Evolutionary conservation across 441 rosid genomes (phyloP), one percentile per base, ranked within the genome.

Genomic region (Arabidopsis hybrid): DNA sequence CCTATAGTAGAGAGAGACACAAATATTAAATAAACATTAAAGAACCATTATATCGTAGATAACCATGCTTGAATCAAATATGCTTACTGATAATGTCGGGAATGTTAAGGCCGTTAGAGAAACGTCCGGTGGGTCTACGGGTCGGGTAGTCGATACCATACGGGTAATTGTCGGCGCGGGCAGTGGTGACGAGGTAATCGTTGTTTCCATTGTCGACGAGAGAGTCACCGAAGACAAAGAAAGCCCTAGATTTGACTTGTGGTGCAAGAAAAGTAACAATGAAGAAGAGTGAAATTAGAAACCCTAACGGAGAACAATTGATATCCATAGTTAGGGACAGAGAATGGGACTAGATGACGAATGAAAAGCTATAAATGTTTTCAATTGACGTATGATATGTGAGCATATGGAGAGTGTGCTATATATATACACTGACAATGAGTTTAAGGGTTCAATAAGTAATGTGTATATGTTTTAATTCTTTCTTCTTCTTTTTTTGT

Each of bases 201-300:
- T 95, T 95, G 83, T 95, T 95, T 74, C 98, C 99, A 67, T 79
- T 95, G 76, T 95, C 99, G 6, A 95, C 99, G 0, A 95, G 84
- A 4, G 99, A 92, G 49, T 95, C 99, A 6, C 99, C 99, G 17
- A 95, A 92, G 45, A 92, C 95, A n/a, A 89, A 95, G 88, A 95
- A 95, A 31, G 99, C 99, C 65, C 99, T 87, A 2, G 88, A 89
- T 35, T 86, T 83, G 8, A 78, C 92, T 42, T 50, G 68, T 6
- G 84, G 83, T 51, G 73, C 61, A 66, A 83, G 62, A 51, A 47
- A 65, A 5, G 71, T 63, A 26, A 63, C 69, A 40, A 57, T 17
- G 47, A 67, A 11, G 17, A 77, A 71, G 45, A 72, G 32, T 61
- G 78, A 21, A 9, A 78, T 16, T 5, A 74, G n/a, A 32, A 74